Conservation (phyloP, 2,329 filamentous ascomycete species). For the Ophiosphaerella narmari region DNA sequence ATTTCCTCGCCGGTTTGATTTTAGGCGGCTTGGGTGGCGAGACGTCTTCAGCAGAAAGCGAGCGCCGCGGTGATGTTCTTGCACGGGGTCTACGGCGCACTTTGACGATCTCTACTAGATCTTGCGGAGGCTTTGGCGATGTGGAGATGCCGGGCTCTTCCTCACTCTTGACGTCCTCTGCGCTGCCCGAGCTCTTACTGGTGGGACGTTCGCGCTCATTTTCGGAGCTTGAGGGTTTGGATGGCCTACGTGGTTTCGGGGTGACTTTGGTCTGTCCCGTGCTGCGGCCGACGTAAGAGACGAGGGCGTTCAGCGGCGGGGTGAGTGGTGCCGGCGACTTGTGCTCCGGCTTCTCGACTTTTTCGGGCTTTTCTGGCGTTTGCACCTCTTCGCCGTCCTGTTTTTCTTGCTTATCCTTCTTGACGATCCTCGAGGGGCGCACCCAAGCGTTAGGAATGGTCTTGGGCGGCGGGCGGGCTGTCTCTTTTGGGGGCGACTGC, state of each 20-base stretch:
- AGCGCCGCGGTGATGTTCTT: conserved; percentile 37
- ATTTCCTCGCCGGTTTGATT: conserved; percentile 22
- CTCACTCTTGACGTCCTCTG: conserved; percentile 26
- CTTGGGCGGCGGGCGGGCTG: conserved; percentile 37
- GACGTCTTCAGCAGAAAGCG: conserved; percentile 38
- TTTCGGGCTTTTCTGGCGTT: conserved; percentile 8
- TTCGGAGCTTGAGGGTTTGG: conserved; percentile 36
- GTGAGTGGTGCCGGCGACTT: conserved; percentile 19
- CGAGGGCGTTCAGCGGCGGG: conserved; percentile 24
- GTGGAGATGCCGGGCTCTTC: conserved; percentile 18
- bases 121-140: conserved; percentile 26
- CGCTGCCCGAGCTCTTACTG: conserved; percentile 41
- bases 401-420: conserved; percentile 17
- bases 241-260: conserved; percentile 31
- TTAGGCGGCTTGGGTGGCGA: conserved; percentile 24
- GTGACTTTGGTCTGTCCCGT: conserved; percentile 30
- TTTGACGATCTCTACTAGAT: conserved; percentile 31
- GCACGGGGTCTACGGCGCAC: conserved; percentile 35
- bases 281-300: conserved; percentile 34
- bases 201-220: conserved; percentile 40
- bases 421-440: conserved; percentile 38
- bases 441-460: conserved; percentile 46
- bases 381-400: conserved; percentile 1
- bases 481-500: conserved; percentile 42
- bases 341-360: conserved; percentile 4